Conservation (phyloP, 495 filamentous ascomycete species). For the Aspergillus incahuasiensis region DNA sequence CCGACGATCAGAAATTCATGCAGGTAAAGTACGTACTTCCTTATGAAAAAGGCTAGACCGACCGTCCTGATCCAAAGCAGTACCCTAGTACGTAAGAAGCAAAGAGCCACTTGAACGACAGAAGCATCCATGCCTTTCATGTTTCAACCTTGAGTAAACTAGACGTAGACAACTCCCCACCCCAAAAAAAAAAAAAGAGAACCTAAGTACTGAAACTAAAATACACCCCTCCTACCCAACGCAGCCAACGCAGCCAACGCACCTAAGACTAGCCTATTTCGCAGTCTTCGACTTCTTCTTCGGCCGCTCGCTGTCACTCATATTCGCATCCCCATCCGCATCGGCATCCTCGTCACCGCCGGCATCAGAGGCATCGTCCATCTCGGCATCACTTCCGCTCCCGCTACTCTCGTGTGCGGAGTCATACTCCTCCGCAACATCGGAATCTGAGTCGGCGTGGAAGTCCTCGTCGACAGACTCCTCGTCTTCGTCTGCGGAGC, state of each 20-base stretch:
- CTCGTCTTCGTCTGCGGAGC: conserved; percentile 92
- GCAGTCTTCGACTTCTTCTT: conserved; percentile 66
- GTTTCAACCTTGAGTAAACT: not conserved
- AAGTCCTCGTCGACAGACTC: conserved; percentile 97
- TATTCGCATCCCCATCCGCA: conserved; percentile 33
- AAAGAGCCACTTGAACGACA: not conserved
- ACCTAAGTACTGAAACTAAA: not conserved
- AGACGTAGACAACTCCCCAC: not conserved
- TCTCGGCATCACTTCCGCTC: conserved; percentile 60
- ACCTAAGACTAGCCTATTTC: no score
- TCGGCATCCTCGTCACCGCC: conserved; percentile 50
- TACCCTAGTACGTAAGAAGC: no score
- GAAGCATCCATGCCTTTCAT: not conserved
- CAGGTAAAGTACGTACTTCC: no score
- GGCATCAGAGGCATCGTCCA: conserved; percentile 53
- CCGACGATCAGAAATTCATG: not conserved
- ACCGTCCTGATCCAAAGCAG: no score
- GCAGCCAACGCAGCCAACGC: no score
- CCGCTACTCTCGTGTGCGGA: conserved; percentile 81
- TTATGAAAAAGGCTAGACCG: no score
- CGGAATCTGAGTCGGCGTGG: conserved; percentile 81
- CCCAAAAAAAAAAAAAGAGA: not conserved
- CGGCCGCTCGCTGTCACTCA: conserved; percentile 46
- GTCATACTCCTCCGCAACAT: conserved; percentile 96
- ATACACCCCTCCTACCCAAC: not conserved